Evolutionary conservation across 306 rosid species (phyloP).

Genomic region (Malus sylvestris): DNA sequence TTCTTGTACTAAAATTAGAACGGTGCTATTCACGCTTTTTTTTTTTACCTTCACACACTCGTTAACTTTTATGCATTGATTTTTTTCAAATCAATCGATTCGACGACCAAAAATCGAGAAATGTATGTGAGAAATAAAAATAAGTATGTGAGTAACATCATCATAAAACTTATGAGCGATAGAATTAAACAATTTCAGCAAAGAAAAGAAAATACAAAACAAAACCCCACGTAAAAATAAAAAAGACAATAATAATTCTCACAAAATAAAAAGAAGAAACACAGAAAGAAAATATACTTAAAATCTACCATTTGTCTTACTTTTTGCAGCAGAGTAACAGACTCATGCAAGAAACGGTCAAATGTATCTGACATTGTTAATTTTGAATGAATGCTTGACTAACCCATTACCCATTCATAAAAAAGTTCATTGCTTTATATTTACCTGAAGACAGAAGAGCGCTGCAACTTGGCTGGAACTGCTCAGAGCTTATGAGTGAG

Average conservation of each 20-base stretch:
- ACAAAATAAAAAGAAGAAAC: neutral
- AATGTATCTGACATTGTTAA: neutral
- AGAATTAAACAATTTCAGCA: neutral
- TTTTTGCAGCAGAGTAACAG: neutral
- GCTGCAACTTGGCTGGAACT: conserved; percentile 25
- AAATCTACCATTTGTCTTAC: neutral
- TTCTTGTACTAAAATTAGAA: neutral
- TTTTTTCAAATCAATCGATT: too few relatives aligned
- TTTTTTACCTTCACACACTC: too few relatives aligned
- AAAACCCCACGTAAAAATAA: too few relatives aligned
- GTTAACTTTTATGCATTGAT: too few relatives aligned
- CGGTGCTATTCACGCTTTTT: too few relatives aligned
- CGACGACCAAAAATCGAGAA: fast-evolving
- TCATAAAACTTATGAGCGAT: neutral
- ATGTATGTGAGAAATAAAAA: too few relatives aligned
- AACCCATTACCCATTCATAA: neutral
- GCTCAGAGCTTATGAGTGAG: conserved; percentile 2
- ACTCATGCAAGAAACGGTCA: neutral
- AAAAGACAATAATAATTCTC: neutral
- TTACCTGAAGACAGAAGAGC: conserved; percentile 28
- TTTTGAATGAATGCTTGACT: neutral
- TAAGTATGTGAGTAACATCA: too few relatives aligned
- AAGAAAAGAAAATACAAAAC: neutral
- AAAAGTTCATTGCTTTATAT: conserved; percentile 6
- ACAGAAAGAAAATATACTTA: neutral